Conservation (phyloP, 2,329 filamentous ascomycete species). For the Sporothrix variecibatus region DNA sequence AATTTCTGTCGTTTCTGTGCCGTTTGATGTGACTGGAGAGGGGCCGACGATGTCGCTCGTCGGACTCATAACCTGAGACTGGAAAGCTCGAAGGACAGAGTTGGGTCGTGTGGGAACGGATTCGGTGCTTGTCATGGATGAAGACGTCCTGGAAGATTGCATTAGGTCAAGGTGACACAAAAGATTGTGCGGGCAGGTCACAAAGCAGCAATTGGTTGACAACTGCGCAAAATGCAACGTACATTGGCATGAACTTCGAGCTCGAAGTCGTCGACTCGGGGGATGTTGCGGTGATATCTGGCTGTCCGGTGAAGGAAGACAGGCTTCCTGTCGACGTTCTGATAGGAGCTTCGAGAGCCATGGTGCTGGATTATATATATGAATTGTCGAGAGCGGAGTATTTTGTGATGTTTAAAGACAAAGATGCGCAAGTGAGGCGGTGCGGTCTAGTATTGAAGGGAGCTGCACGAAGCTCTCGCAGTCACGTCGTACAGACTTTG, state of each 20-base stretch:
- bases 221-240: conserved; percentile 36
- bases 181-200: conserved; percentile 46
- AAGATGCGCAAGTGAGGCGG: not conserved
- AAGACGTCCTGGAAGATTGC: conserved; percentile 41
- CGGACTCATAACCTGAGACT: conserved; percentile 60
- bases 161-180: conserved; percentile 50
- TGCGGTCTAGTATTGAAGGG: not conserved
- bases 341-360: conserved; percentile 65
- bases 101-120: conserved; percentile 54
- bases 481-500: conserved; percentile 5
- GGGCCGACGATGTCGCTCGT: conserved; percentile 73
- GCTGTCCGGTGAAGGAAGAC: conserved; percentile 54
- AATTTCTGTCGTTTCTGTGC: conserved; percentile 80
- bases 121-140: conserved; percentile 42
- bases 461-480: not conserved
- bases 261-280: conserved; percentile 53
- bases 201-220: not conserved
- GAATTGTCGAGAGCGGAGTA: not conserved
- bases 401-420: not conserved
- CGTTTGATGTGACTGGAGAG: conserved; percentile 82
- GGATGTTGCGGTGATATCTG: conserved; percentile 58
- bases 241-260: conserved; percentile 56
- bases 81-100: conserved; percentile 51
- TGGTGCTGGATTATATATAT: conserved; percentile 36
- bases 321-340: conserved; percentile 62